These are phyloP conservation scores for Epichloe festucae DNA, from an alignment of 2,329 filamentous ascomycete species.

Conservation along the genomic window DNA sequence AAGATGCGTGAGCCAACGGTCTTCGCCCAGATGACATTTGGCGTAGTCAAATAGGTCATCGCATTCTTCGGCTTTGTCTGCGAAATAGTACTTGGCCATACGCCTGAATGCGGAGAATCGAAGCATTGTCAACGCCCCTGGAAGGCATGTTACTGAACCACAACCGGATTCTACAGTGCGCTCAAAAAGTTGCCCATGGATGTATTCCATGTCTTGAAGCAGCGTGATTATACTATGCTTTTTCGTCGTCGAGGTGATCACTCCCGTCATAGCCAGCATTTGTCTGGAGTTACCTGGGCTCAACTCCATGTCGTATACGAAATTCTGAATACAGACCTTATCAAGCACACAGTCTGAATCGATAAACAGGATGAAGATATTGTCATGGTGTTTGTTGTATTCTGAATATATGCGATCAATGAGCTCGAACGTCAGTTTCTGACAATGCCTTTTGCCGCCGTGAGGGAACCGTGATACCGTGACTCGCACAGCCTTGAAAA, in stretches of 20 bases:
- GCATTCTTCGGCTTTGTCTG: constrained; percentile 89
- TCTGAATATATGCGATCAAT: constrained; percentile 86
- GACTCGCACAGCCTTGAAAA: constrained; percentile 68
- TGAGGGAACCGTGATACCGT: constrained; percentile 88
- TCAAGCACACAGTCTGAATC: constrained; percentile 95
- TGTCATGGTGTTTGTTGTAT: constrained; percentile 77
- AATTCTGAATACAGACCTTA: constrained; percentile 84
- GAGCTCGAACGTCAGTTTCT: constrained; percentile 84
- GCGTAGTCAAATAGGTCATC: constrained; percentile 94
- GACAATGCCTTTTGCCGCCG: constrained; percentile 85
- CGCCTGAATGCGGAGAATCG: constrained; percentile 91
- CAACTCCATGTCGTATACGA: constrained; percentile 97
- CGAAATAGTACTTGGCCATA: constrained; percentile 98
- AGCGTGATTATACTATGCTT: constrained; percentile 83
- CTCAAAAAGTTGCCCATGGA: constrained; percentile 93
- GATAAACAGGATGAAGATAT: constrained; percentile 91
- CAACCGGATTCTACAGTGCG: constrained; percentile 90
- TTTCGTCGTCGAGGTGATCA: constrained; percentile 87
- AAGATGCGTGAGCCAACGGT: constrained; percentile 91
- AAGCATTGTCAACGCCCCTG: constrained; percentile 87
- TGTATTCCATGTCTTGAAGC: constrained; percentile 95
- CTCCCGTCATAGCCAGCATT: constrained; percentile 95
- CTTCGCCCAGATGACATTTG: constrained; percentile 89
- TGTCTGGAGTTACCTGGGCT: constrained; percentile 83
- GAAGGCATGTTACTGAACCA: constrained; percentile 86